Conservation (phyloP, 345 rosid species). For the Acer campestre region DNA sequence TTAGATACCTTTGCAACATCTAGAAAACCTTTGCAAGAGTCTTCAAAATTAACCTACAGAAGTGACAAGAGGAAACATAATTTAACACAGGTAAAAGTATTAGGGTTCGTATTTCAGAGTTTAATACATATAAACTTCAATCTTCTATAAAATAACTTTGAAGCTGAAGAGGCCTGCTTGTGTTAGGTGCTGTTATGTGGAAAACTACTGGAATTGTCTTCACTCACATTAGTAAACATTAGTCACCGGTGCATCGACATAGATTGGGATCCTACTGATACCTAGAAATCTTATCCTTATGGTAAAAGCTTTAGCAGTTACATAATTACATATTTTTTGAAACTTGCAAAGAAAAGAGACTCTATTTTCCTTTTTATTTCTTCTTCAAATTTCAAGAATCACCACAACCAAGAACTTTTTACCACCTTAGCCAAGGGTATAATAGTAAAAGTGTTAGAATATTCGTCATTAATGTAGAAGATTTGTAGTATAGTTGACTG, state of each 20-base stretch:
- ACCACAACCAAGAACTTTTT: not conserved
- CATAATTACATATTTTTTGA: not conserved
- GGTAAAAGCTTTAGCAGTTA: not conserved
- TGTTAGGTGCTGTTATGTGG: not conserved
- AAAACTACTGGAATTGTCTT: not conserved
- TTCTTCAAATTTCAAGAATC: not conserved
- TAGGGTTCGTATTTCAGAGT: not conserved
- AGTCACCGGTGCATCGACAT: not conserved
- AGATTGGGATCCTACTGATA: not conserved
- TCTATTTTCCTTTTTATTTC: no score
- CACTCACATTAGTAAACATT: not conserved
- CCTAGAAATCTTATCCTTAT: not conserved
- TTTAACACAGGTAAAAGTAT: constrained; percentile 11
- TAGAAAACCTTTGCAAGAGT: constrained; percentile 95
- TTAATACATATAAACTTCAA: not conserved
- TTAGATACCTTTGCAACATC: constrained; percentile 90
- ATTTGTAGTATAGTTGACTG: no score
- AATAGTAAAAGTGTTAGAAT: not conserved
- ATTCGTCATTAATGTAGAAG: no score
- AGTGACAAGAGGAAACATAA: constrained; percentile 6
- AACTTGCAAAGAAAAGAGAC: not conserved
- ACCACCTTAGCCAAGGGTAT: not conserved
- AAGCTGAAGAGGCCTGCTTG: not conserved
- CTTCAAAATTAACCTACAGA: constrained; percentile 92
- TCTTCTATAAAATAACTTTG: not conserved